A percentile compares a stretch with the other conserved stretches of the same genome.
phyloP scores from a whole-genome alignment of 148 eudicot genomes.

The Amaranthus hypochondriacus region DNA sequence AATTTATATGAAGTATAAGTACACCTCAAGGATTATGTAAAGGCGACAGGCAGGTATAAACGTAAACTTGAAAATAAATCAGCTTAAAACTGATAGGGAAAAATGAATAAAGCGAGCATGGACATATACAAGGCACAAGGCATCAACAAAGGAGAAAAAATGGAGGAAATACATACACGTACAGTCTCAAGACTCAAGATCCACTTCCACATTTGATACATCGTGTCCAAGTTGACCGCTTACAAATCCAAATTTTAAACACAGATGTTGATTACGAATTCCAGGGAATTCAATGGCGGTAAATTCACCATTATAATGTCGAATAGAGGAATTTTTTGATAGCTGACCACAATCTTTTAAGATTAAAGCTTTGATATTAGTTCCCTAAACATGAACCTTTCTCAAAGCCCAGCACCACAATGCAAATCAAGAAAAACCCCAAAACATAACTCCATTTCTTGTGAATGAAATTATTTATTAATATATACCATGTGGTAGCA shows the following conservation, averaged over 20 bases:
- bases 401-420: slow-evolving; percentile 5
- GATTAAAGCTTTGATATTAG: not conserved
- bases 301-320: not conserved
- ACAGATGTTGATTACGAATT: not conserved
- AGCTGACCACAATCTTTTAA: not conserved
- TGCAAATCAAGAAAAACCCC: slow-evolving; percentile 19
- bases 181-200: not conserved
- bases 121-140: not conserved
- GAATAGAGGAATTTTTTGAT: not conserved
- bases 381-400: not conserved
- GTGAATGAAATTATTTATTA: slow-evolving; percentile 42
- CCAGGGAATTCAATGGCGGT: not conserved
- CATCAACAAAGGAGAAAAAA: not conserved
- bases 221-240: not conserved
- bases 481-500: slow-evolving; percentile 66
- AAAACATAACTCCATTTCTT: slow-evolving; percentile 23
- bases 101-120: not conserved
- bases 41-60: not conserved
- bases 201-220: not conserved
- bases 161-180: not conserved
- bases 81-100: not conserved
- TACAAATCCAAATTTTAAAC: not conserved
- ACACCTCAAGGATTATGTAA: not conserved
- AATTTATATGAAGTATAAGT: not conserved
- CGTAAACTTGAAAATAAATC: not conserved